A percentile compares a stretch with the other conserved stretches of the same genome.
phyloP scores from a whole-genome alignment of 129 eudicot genomes.

The Pseudognaphalium luteoalbum region DNA sequence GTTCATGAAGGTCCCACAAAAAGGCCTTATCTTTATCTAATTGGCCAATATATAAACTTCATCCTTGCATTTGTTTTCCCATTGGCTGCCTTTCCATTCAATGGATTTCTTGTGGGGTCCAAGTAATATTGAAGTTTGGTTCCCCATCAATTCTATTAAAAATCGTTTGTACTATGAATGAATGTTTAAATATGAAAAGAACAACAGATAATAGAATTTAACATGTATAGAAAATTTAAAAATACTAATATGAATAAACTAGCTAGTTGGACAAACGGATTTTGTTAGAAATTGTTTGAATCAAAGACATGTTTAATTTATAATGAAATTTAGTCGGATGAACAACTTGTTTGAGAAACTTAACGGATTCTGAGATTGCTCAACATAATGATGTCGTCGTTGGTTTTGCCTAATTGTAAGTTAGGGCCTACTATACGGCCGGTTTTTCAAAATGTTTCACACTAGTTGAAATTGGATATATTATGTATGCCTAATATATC shows the following conservation, averaged over 20 bases:
- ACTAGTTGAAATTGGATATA: too few species aligned
- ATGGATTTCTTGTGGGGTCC: constrained; percentile 55
- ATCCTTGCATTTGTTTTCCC: constrained; percentile 43
- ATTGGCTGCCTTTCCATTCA: constrained; percentile 56
- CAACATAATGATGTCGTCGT: too few species aligned
- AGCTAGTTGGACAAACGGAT: not conserved
- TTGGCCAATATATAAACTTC: constrained; percentile 39
- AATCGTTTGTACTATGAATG: constrained; percentile 7
- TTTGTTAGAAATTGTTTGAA: not conserved
- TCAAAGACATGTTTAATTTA: not conserved
- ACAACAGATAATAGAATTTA: not conserved
- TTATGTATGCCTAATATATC: too few species aligned
- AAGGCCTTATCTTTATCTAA: constrained; percentile 57
- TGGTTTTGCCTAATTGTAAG: too few species aligned
- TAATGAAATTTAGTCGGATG: too few species aligned
- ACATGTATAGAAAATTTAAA: not conserved
- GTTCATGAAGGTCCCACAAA: constrained; percentile 33
- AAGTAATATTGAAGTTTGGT: not conserved
- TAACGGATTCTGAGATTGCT: too few species aligned
- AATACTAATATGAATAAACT: too few species aligned
- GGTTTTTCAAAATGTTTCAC: too few species aligned
- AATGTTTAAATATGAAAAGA: not conserved
- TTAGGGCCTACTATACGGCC: too few species aligned
- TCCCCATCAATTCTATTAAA: constrained; percentile 10
- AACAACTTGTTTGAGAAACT: too few species aligned